phyloP scores from a whole-genome alignment of 306 rosid genomes.

The Mimosa pudica region DNA sequence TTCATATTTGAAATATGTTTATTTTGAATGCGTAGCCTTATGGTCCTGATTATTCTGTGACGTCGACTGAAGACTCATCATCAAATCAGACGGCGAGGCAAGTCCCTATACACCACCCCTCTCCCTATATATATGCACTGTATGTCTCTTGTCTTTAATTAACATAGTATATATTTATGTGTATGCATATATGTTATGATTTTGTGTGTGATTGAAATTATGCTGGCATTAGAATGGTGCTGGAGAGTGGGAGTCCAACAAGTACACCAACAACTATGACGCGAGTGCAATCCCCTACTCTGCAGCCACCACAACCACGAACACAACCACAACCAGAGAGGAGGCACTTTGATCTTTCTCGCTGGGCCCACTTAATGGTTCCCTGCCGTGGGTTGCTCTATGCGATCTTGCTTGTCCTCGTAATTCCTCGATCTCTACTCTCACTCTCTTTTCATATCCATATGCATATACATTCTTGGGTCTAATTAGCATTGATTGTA shows the following conservation, averaged over 20 bases:
- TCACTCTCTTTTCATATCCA: neutral
- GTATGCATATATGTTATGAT: no score
- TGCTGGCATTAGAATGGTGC: neutral
- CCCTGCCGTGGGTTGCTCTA: conserved; percentile 10
- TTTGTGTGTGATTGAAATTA: neutral
- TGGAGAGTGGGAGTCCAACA: neutral
- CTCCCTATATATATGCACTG: neutral
- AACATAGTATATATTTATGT: no score
- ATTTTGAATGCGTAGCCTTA: conserved; percentile 2
- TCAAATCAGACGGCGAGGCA: conserved; percentile 18
- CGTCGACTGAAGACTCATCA: neutral
- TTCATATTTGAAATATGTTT: neutral
- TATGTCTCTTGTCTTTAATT: no score
- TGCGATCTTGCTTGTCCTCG: conserved; percentile 26
- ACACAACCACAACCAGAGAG: neutral
- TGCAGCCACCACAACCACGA: neutral
- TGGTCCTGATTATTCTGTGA: conserved; percentile 19
- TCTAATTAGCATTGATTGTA: no score
- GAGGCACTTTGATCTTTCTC: neutral
- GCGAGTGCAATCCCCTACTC: conserved; percentile 10
- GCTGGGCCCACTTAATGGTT: conserved; percentile 16
- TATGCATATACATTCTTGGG: no score
- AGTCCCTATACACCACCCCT: neutral
- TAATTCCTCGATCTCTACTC: conserved; percentile 3
- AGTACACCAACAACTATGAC: neutral